Evolutionary conservation across 2,329 filamentous ascomycete genomes (phyloP), one percentile per base, ranked within the genome.

Genomic region (Cadophora luteo-olivacea): DNA sequence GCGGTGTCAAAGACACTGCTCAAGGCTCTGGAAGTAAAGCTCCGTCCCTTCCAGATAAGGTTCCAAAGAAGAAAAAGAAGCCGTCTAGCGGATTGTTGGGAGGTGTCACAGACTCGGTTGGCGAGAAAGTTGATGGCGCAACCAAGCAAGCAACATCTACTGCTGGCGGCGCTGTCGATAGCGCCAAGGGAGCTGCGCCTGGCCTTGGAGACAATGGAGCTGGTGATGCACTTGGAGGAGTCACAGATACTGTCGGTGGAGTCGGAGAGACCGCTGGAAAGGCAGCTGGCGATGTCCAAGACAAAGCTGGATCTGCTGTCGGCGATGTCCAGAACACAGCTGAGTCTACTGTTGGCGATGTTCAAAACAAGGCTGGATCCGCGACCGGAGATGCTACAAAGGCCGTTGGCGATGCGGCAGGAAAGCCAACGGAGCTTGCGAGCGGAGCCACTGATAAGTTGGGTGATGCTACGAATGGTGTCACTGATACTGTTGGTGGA

Each of bases 281-380:
- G 33, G 64, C 64, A 5, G 61, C 38, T 45, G 65, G 52, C 1
- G 45, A 57, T 29, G 60, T 25, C n/a, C 57, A 32, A 38, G 49
- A 62, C 51, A 65, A 69, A 36, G 61, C 62, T 6, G 14, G 60
- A n/a, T 62, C 62, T 11, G 14, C 51, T 49, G 65, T 45, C n/a
- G 63, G 63, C 19, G 69, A 63, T 51, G 60, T 52, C 16, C 57
- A 61, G 54, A 68, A 69, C 19, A 55, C 65, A 61, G 68, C 66
- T 19, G n/a, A 66, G 11, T 49, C 52, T 55, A 62, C 65, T 16
- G 54, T 55, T 22, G 63, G 38, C 22, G 41, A 51, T 33, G 57
- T 60, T 16, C 22, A 49, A 41, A 29, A 52, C 12, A 55, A 69
- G 33, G 64, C 64, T 7, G 24, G 61, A 32, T 61, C 61, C 19